Evolutionary conservation across 306 rosid genomes (phyloP), one percentile per base, ranked within the genome.

Genomic region (Rosa chinensis): DNA sequence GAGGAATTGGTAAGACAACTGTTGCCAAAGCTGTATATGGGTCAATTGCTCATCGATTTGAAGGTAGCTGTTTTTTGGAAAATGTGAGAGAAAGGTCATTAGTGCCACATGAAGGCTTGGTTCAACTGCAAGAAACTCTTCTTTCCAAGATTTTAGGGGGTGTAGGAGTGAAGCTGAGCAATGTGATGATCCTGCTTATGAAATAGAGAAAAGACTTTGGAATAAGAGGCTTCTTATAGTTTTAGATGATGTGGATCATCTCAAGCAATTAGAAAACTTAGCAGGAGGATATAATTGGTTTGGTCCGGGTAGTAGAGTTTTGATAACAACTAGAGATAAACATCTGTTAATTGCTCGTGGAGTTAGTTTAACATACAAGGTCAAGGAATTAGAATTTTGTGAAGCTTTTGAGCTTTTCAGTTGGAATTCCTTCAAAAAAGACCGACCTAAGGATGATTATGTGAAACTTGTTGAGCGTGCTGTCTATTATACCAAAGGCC

Each of bases 41-140:
- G 4, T 64, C n/a, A 32, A 64, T 64, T 35, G 69, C 69, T 32
- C 69, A 64, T 32, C 10, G n/a, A 2, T 64, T 64, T 64, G 69
- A 64, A 64, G 69, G 69, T 13, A 64, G 69, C 43, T 64, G 69
- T 35, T 64, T 64, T 35, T 16, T 64, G 44, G 44, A 18, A 32
- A 64, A 64, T 64, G 69, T 64, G 44, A 64, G 69, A 35, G 69
- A 64, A 64, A 64, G 69, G 10, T 64, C 69, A 64, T 35, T n/a
- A 64, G 43, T 32, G 44, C 69, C 69, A 63, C 69, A 64, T 64
- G 69, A 35, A 5, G 69, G 69, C 69, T 12, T 64, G 20, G 44
- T 35, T 13, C 69, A 64, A 13, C n/a, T 64, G 69, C 69, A 64
- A 35, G 43, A 32, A 32, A 35, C 69, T 64, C 69, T 64, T 64